These are phyloP conservation scores for Pyrenochaeta sp. DNA, from an alignment of 2,329 filamentous ascomycete species.

Conservation along the genomic window DNA sequence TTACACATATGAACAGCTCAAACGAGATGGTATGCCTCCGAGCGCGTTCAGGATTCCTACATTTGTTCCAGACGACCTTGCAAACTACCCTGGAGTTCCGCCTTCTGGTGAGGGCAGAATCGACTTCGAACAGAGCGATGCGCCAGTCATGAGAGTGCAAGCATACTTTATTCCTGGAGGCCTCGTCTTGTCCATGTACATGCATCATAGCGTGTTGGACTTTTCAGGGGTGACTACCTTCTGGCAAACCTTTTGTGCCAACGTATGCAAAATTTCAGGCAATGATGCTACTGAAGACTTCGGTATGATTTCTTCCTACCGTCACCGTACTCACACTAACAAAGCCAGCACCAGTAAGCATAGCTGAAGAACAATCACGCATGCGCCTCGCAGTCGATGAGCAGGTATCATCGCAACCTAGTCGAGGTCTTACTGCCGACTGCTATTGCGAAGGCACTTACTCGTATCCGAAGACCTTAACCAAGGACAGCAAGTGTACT, in stretches of 20 bases:
- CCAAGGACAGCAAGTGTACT: constrained; percentile 31
- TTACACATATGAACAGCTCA: constrained; percentile 39
- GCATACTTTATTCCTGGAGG: constrained; percentile 47
- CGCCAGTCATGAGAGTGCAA: constrained; percentile 40
- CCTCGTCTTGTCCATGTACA: constrained; percentile 44
- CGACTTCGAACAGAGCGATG: constrained; percentile 30
- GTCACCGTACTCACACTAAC: constrained; percentile 17
- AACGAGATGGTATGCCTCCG: constrained; percentile 40
- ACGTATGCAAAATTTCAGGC: constrained; percentile 29
- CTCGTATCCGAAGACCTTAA: constrained; percentile 35
- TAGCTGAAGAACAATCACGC: constrained; percentile 31
- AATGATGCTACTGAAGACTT: constrained; percentile 15
- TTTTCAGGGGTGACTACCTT: constrained; percentile 39
- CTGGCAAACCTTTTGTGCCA: constrained; percentile 32
- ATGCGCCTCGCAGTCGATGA: constrained; percentile 32
- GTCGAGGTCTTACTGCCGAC: constrained; percentile 25
- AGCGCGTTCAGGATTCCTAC: constrained; percentile 36
- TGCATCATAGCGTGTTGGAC: constrained; percentile 43
- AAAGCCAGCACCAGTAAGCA: constrained; percentile 19
- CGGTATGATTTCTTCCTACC: constrained; percentile 12
- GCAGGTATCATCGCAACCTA: constrained; percentile 12
- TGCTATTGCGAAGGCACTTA: constrained; percentile 37
- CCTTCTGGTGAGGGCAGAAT: constrained; percentile 38
- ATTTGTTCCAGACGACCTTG: constrained; percentile 41
- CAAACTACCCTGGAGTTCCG: constrained; percentile 34